Evolutionary conservation across 140 eudicot species (phyloP).

Genomic region (Oenanthe javanica): DNA sequence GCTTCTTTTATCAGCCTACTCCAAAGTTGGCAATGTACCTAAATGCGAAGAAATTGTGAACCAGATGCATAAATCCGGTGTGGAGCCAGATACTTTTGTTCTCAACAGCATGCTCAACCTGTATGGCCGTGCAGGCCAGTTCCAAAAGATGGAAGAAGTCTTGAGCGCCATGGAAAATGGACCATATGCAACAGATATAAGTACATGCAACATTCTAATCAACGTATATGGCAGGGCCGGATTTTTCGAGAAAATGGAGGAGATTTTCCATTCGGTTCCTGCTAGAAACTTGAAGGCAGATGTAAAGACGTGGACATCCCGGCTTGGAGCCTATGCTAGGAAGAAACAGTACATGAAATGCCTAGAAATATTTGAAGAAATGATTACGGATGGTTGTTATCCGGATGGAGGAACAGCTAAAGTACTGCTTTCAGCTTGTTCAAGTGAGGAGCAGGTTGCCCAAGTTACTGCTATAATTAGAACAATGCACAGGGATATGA

Average conservation of each 20-base stretch:
- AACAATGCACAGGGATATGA: constrained; percentile 69
- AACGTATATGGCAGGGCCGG: constrained; percentile 81
- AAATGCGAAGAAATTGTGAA: constrained; percentile 76
- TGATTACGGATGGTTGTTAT: constrained; percentile 76
- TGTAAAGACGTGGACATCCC: constrained; percentile 83
- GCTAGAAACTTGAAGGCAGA: constrained; percentile 54
- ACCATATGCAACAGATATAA: constrained; percentile 52
- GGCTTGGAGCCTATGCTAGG: constrained; percentile 86
- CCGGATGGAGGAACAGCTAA: constrained; percentile 94
- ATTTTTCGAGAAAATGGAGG: constrained; percentile 75
- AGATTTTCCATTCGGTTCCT: constrained; percentile 37
- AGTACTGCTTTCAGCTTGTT: constrained; percentile 80
- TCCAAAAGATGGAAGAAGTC: constrained; percentile 83
- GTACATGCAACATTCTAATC: constrained; percentile 88
- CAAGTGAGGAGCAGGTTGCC: constrained; percentile 72
- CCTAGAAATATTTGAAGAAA: constrained; percentile 72
- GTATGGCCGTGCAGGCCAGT: constrained; percentile 75
- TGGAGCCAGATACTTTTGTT: constrained; percentile 71
- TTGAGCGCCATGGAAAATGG: constrained; percentile 58
- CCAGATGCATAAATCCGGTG: constrained; percentile 63
- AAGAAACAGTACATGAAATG: constrained; percentile 70
- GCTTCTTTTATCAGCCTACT: constrained; percentile 80
- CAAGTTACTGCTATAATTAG: constrained; percentile 70
- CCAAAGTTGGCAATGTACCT: constrained; percentile 52
- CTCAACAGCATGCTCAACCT: constrained; percentile 72